Evolutionary conservation across 2,329 filamentous ascomycete genomes (phyloP).

Genomic region (Aspergillus melleus): DNA sequence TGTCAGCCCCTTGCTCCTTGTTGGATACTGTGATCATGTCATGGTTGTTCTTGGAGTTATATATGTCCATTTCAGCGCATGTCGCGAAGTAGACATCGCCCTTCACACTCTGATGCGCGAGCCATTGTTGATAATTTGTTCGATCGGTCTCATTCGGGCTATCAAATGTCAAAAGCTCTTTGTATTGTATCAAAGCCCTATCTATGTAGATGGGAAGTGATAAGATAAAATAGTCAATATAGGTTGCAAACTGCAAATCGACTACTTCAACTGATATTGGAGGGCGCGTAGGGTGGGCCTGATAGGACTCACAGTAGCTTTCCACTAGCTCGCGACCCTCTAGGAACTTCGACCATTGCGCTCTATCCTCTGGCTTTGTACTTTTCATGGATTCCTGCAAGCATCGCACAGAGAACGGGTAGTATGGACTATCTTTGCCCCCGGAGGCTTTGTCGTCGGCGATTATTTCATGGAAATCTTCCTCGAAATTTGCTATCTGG

Average conservation of each 20-base stretch:
- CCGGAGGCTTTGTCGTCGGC: neutral
- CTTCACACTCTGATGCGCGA: neutral
- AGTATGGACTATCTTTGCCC: neutral
- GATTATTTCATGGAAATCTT: conserved; percentile 6
- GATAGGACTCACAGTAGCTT: conserved; percentile 12
- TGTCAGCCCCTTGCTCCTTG: conserved; percentile 8
- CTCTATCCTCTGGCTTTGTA: neutral
- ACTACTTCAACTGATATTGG: no score
- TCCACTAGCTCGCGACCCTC: conserved; percentile 9
- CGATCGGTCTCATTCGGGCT: conserved; percentile 6
- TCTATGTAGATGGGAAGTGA: neutral
- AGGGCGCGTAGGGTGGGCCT: no score
- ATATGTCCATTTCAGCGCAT: conserved; percentile 3
- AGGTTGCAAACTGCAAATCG: neutral
- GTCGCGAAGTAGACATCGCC: neutral
- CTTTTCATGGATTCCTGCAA: neutral
- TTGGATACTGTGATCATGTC: conserved; percentile 5
- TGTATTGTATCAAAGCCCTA: conserved; percentile 10
- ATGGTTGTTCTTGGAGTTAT: neutral
- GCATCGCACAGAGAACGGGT: conserved; percentile 1
- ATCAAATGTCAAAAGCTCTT: conserved; percentile 5
- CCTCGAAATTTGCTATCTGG: conserved; percentile 3
- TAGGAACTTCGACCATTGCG: conserved; percentile 12
- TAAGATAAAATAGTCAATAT: neutral
- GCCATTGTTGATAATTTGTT: conserved; percentile 1